Conservation (phyloP, 2,329 filamentous ascomycete genomes). For the Aspergillus ustus region DNA sequence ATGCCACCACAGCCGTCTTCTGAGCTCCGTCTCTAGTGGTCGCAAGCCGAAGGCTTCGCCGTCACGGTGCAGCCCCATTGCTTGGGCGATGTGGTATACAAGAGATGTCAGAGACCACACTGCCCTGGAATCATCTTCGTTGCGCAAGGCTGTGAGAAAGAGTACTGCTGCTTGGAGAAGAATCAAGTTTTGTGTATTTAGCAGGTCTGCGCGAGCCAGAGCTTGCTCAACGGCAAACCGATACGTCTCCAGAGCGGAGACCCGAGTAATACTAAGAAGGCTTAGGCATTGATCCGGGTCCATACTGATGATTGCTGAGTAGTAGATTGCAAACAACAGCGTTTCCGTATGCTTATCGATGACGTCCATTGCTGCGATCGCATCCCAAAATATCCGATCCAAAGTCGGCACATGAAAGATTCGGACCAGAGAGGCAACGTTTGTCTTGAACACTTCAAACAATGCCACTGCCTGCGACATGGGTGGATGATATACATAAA, state of each 20-base stretch:
- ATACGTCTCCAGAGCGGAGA: slow-evolving; percentile 54
- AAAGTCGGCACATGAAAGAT: slow-evolving; percentile 60
- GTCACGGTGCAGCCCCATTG: slow-evolving; percentile 45
- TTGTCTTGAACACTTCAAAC: slow-evolving; percentile 23
- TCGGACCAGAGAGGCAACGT: slow-evolving; percentile 59
- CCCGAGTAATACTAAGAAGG: slow-evolving; percentile 52
- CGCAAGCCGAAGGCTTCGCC: slow-evolving; percentile 48
- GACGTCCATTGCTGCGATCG: slow-evolving; percentile 51
- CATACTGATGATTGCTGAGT: slow-evolving; percentile 58
- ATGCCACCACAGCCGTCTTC: slow-evolving; percentile 55
- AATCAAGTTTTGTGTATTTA: slow-evolving; percentile 61
- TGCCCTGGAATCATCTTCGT: slow-evolving; percentile 30
- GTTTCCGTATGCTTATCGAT: slow-evolving; percentile 57
- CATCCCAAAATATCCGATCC: slow-evolving; percentile 51
- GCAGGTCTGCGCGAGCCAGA: slow-evolving; percentile 62
- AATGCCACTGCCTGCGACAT: slow-evolving; percentile 21
- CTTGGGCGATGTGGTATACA: slow-evolving; percentile 34
- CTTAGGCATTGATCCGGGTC: slow-evolving; percentile 51
- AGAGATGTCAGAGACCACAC: slow-evolving; percentile 37
- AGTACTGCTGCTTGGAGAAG: slow-evolving; percentile 63
- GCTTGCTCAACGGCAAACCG: slow-evolving; percentile 64
- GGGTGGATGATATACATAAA: slow-evolving; percentile 57
- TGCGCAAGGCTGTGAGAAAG: slow-evolving; percentile 56
- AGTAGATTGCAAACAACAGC: slow-evolving; percentile 64
- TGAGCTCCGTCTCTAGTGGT: slow-evolving; percentile 53